Conservation (phyloP, 2,329 filamentous ascomycete genomes). For the Monilinia aucupariae region DNA sequence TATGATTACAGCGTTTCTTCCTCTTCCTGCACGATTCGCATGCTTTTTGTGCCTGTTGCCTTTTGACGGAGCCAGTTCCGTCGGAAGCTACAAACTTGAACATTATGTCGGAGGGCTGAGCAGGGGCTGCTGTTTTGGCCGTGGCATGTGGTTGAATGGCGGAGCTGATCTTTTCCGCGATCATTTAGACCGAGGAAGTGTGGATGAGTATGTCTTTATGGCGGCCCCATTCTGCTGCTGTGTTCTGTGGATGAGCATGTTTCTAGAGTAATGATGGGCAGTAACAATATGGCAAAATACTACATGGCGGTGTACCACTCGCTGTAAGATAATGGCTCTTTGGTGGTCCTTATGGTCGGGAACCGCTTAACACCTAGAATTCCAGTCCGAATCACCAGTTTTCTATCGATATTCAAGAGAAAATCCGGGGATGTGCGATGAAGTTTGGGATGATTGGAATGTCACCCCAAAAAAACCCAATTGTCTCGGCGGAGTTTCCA, state of each 20-base stretch:
- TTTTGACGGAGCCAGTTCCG: conserved; percentile 45
- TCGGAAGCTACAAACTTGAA: conserved; percentile 56
- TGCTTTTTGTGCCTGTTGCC: conserved; percentile 55
- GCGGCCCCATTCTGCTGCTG: not conserved
- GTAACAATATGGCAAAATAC: not conserved
- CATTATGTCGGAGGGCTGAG: conserved; percentile 25
- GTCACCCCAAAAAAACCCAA: too few species aligned
- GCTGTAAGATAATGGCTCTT: not conserved
- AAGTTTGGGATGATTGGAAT: not conserved
- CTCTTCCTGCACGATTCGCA: conserved; percentile 47
- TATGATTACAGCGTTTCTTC: conserved; percentile 40
- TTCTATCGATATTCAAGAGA: not conserved
- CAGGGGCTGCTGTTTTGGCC: not conserved
- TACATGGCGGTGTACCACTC: too few species aligned
- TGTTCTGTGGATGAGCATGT: not conserved
- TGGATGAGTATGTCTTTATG: not conserved
- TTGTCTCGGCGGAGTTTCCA: not conserved
- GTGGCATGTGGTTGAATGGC: not conserved
- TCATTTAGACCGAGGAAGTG: not conserved
- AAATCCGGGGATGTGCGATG: not conserved
- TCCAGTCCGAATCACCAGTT: too few species aligned
- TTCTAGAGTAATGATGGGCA: too few species aligned
- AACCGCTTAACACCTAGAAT: not conserved
- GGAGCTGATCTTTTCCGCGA: not conserved
- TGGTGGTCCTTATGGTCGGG: not conserved